Evolutionary conservation across 2,329 filamentous ascomycete species (phyloP).

Genomic region (Trichothecium sympodiale): DNA sequence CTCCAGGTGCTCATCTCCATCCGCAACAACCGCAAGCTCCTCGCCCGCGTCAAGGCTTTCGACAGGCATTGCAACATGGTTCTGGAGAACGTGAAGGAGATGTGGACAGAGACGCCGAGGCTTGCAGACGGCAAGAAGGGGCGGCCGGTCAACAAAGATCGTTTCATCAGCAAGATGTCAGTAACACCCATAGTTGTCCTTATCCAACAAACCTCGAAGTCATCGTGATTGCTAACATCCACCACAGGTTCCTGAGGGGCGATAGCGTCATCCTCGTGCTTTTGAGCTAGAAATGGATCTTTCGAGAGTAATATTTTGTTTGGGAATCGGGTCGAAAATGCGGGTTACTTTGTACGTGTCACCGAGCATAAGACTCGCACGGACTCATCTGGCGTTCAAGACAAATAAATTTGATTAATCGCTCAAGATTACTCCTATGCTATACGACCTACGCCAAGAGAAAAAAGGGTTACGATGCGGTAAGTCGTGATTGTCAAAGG

Average conservation of each 20-base stretch:
- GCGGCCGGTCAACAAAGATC: constrained; percentile 88
- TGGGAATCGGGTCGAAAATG: neutral
- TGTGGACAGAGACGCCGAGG: constrained; percentile 94
- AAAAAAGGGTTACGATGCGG: no score
- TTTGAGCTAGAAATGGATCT: constrained; percentile 45
- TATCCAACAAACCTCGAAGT: neutral
- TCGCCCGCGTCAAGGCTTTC: constrained; percentile 96
- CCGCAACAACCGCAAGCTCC: constrained; percentile 95
- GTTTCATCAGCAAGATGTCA: constrained; percentile 95
- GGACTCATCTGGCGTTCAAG: no score
- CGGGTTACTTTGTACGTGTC: no score
- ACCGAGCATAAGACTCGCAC: no score
- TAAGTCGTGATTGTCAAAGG: no score
- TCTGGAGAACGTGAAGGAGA: constrained; percentile 85
- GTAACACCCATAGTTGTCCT: constrained; percentile 18
- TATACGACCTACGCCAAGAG: no score
- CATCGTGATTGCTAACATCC: constrained; percentile 9
- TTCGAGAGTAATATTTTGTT: neutral
- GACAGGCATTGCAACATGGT: constrained; percentile 99
- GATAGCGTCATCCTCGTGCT: constrained; percentile 83
- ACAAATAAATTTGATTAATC: no score
- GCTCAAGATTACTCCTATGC: no score
- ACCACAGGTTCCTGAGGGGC: constrained; percentile 67
- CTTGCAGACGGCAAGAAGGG: constrained; percentile 81
- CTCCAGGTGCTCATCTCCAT: constrained; percentile 94